phyloP scores from a whole-genome alignment of 345 rosid genomes.

The Punica granatum region DNA sequence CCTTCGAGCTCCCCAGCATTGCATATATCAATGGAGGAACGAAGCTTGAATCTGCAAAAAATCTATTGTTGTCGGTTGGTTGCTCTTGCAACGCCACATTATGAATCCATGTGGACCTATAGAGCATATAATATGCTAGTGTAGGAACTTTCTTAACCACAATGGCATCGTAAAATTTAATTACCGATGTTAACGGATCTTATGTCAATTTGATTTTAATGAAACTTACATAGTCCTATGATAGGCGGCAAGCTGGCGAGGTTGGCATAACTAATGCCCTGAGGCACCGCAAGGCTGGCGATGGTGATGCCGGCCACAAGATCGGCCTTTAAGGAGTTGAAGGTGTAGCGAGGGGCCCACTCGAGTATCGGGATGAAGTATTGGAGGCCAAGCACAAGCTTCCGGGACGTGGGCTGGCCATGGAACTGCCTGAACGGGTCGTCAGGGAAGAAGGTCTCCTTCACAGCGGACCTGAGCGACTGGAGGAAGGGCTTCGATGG shows the following conservation, averaged over 20 bases:
- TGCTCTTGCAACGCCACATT: not conserved
- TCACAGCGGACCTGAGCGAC: slow-evolving; percentile 53
- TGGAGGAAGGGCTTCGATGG: slow-evolving; percentile 58
- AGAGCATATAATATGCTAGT: no score
- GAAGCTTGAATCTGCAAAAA: slow-evolving; percentile 75
- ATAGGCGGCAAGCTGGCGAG: slow-evolving; percentile 89
- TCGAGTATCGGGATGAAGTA: slow-evolving; percentile 71
- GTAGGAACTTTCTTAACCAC: no score
- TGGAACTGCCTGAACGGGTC: slow-evolving; percentile 85
- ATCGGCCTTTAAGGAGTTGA: slow-evolving; percentile 67
- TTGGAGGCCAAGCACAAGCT: slow-evolving; percentile 47
- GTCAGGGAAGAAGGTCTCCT: slow-evolving; percentile 87
- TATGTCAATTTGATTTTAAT: no score
- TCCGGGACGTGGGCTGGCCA: slow-evolving; percentile 47
- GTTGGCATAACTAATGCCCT: slow-evolving; percentile 91
- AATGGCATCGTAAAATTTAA: no score
- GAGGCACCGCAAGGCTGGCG: slow-evolving; percentile 95
- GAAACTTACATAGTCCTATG: slow-evolving; percentile 74
- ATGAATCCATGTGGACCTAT: not conserved
- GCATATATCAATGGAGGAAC: slow-evolving; percentile 93
- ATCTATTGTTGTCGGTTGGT: not conserved
- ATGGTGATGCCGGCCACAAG: slow-evolving; percentile 82
- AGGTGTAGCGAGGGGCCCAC: slow-evolving; percentile 90
- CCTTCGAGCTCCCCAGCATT: slow-evolving; percentile 89
- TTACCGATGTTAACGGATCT: no score